phyloP scores from a whole-genome alignment of 768 basidiomycete species.

The Xerocomus spinulosus region DNA sequence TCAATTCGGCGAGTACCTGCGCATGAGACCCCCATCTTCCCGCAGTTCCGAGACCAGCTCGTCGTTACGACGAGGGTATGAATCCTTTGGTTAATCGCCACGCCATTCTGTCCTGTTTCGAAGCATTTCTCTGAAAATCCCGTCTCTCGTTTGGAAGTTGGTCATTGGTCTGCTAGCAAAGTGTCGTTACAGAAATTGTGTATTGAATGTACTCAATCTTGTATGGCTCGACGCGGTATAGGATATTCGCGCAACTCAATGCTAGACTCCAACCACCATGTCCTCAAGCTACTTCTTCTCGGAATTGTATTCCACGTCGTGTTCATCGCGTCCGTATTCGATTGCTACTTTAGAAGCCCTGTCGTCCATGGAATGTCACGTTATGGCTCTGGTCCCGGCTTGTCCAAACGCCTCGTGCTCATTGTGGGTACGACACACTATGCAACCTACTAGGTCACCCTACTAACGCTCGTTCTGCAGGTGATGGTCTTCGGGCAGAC shows the following conservation, averaged over 20 bases:
- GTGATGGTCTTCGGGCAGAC: constrained; percentile 82
- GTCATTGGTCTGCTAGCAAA: no score
- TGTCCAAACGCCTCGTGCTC: constrained; percentile 71
- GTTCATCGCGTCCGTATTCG: constrained; percentile 70
- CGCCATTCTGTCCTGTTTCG: neutral
- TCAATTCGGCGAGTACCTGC: neutral
- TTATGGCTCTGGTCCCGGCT: constrained; percentile 41
- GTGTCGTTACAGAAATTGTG: no score
- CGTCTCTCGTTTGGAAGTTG: no score
- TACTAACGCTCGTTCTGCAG: constrained; percentile 33
- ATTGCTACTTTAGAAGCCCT: constrained; percentile 85
- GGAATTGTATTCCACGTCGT: constrained; percentile 72
- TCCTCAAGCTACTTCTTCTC: constrained; percentile 48
- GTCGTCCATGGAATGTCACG: constrained; percentile 75
- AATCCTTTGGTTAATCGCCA: neutral
- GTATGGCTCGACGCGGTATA: no score
- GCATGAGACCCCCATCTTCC: neutral
- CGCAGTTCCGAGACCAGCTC: neutral
- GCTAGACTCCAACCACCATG: constrained; percentile 15
- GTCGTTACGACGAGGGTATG: neutral
- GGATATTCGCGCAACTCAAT: no score
- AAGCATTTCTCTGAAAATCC: no score
- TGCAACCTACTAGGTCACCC: neutral
- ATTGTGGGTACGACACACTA: constrained; percentile 58
- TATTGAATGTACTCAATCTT: no score